Evolutionary conservation across 75 land plant species (phyloP), one percentile per base, ranked within the genome.

Genomic region (Cupressus sempervirens): DNA sequence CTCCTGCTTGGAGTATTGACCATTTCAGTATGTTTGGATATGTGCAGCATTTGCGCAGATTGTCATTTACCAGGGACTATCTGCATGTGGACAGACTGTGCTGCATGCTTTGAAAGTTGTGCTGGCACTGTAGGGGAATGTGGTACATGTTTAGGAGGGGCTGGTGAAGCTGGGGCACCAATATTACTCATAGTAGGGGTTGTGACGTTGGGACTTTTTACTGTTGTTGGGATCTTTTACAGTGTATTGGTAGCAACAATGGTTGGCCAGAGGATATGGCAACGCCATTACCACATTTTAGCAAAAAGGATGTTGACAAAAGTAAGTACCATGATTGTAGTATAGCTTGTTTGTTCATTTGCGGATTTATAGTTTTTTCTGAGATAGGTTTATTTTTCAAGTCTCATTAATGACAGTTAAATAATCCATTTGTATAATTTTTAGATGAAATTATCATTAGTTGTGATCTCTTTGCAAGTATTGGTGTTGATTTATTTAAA

Each of bases 71-170:
- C 98, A 45, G 98, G 98, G 76, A 95, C 97, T 76, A 91, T 97
- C 82, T 97, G 99, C 86, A 94, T 97, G 94, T 97, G 99, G 99
- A 96, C 99, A 18, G 99, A 97, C 82, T 97, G 99, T 86, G 90
- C 99, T 41, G 90, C 98, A 80, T 97, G 99, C 83, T 93, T 94
- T 88, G 99, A 97, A 81, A 87, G 96, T 81, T 97, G 99, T 90
- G 98, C 98, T 20, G 91, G 93, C 74, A 87, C 96, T 45, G 92
- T 92, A 35, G 92, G 94, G 76, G 99, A 97, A 90, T 97, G 97
- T 84, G 93, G 94, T 75, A 90, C 88, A 45, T 95, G 99, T 85
- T 34, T 97, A 68, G 93, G 96, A 68, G 99, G 99, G 76, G 98
- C 98, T 84, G 99, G 99, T 67, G 99, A 97, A 91, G 99, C 98